phyloP scores from a whole-genome alignment of 176 grass and related monocot genomes.

The Poa pratensis region DNA sequence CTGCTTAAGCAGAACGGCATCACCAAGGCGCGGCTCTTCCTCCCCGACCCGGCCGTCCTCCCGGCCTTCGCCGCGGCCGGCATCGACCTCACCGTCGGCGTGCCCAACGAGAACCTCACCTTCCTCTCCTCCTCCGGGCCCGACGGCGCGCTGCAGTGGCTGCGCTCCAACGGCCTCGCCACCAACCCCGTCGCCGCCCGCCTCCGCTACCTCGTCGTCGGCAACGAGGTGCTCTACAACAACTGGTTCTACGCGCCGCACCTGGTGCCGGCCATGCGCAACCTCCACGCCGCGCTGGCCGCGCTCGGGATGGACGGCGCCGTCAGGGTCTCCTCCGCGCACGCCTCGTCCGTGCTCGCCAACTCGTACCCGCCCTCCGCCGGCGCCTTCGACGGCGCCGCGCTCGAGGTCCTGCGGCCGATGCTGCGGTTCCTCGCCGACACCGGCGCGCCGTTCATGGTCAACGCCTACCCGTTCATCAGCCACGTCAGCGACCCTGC shows the following conservation, averaged over 20 bases:
- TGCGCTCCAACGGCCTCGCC: slow-evolving; percentile 49
- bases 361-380: slow-evolving; percentile 62
- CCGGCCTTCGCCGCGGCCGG: slow-evolving; percentile 53
- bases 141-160: slow-evolving; percentile 54
- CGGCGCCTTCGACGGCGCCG: slow-evolving; percentile 54
- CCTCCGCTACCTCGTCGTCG: slow-evolving; percentile 60
- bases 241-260: slow-evolving; percentile 61
- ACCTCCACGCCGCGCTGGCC: slow-evolving; percentile 65
- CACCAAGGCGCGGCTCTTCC: slow-evolving; percentile 65
- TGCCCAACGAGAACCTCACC: slow-evolving; percentile 80
- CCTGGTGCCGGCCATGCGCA: slow-evolving; percentile 69
- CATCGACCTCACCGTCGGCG: slow-evolving; percentile 63
- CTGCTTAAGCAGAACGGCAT: slow-evolving; percentile 56
- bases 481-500: slow-evolving; percentile 62
- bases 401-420: slow-evolving; percentile 52
- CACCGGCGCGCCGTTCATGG: slow-evolving; percentile 71
- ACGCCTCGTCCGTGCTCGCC: slow-evolving; percentile 70
- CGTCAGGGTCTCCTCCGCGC: slow-evolving; percentile 66
- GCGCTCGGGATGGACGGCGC: slow-evolving; percentile 44
- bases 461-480: slow-evolving; percentile 82
- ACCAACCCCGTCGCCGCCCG: slow-evolving; percentile 39
- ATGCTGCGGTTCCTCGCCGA: slow-evolving; percentile 69
- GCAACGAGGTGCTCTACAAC: slow-evolving; percentile 78
- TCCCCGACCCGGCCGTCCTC: slow-evolving; percentile 57
- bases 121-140: slow-evolving; percentile 52